Conservation (phyloP, 495 filamentous ascomycete genomes). For the Penicillium simplicissimum region DNA sequence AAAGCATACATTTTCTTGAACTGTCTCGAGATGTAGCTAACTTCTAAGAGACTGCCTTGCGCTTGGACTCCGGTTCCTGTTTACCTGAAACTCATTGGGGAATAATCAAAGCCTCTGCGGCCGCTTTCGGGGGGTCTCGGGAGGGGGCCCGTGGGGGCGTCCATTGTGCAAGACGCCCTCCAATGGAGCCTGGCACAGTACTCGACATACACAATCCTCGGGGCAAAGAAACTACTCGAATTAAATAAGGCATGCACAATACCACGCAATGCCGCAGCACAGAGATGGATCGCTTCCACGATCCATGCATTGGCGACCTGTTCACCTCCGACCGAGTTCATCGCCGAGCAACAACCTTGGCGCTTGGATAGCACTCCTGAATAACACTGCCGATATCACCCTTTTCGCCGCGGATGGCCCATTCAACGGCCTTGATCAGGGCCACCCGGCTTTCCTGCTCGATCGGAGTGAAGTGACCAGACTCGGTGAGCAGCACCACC, state of each 20-base stretch:
- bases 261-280: too few relatives aligned
- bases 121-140: constrained; percentile 1
- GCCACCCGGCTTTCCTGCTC: constrained; percentile 41
- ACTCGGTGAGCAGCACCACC: constrained; percentile 40
- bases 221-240: not conserved
- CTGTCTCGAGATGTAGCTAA: not conserved
- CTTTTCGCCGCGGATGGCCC: constrained; percentile 40
- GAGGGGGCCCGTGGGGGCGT: not conserved
- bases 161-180: not conserved
- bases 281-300: too few relatives aligned
- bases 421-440: constrained; percentile 36
- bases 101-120: not conserved
- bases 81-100: not conserved
- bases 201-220: too few relatives aligned
- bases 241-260: not conserved
- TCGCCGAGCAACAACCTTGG: constrained; percentile 35
- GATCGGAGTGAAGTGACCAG: constrained; percentile 46
- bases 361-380: constrained; percentile 33
- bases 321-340: constrained; percentile 16
- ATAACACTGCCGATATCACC: constrained; percentile 36
- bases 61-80: not conserved
- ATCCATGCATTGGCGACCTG: too few relatives aligned
- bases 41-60: not conserved
- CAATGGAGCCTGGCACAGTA: too few relatives aligned
- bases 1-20: not conserved